phyloP scores from a whole-genome alignment of 2,329 filamentous ascomycete genomes.

The Coniochaeta sp. region DNA sequence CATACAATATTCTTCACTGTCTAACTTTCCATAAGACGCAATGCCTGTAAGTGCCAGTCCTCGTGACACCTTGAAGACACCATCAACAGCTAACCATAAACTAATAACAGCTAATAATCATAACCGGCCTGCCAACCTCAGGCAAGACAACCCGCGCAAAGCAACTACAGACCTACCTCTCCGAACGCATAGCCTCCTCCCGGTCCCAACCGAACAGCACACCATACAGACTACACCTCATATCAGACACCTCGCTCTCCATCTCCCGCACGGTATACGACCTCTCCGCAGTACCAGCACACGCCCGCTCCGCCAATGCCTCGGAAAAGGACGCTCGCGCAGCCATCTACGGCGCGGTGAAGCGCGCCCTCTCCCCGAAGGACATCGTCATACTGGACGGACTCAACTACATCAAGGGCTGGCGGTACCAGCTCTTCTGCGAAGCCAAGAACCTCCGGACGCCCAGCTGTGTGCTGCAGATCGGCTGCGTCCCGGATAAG shows the following conservation, averaged over 20 bases:
- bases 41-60: not conserved
- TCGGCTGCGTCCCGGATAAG: slow-evolving; percentile 47
- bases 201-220: slow-evolving; percentile 10
- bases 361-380: slow-evolving; percentile 62
- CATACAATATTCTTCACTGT: not conserved
- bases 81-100: not conserved
- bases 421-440: slow-evolving; percentile 79
- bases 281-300: slow-evolving; percentile 47
- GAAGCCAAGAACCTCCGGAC: slow-evolving; percentile 75
- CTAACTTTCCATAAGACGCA: not conserved
- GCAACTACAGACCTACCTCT: slow-evolving; percentile 60
- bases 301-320: slow-evolving; percentile 62
- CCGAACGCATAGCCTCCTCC: slow-evolving; percentile 42
- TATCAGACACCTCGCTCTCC: slow-evolving; percentile 65
- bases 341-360: slow-evolving; percentile 68
- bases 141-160: slow-evolving; percentile 60
- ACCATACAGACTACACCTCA: slow-evolving; percentile 61
- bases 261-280: slow-evolving; percentile 67
- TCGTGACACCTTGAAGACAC: not conserved
- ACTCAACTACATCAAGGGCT: slow-evolving; percentile 85
- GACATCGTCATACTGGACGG: slow-evolving; percentile 76
- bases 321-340: slow-evolving; percentile 78
- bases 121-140: slow-evolving; percentile 60
- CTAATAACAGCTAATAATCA: slow-evolving; percentile 50
- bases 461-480: slow-evolving; percentile 64